These are phyloP conservation scores for Macadamia tetraphylla DNA, from an alignment of 164 flowering plant genomes.

Conservation along the genomic window DNA sequence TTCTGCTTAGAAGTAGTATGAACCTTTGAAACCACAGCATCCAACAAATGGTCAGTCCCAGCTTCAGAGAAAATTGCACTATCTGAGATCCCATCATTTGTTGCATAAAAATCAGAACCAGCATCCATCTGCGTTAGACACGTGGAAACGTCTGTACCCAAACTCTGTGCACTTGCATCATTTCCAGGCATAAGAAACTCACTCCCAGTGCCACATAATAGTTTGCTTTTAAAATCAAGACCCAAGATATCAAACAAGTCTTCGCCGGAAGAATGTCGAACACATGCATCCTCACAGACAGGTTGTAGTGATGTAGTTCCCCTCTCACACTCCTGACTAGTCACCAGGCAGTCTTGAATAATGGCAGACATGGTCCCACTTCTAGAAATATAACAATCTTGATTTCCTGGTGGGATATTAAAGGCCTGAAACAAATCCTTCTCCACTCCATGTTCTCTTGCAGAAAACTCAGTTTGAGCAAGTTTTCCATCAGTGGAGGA, in stretches of 20 bases:
- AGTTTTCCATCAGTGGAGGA: conserved; percentile 10
- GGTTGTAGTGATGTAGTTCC: conserved; percentile 11
- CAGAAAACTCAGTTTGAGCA: conserved; percentile 9
- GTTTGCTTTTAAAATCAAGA: conserved; percentile 41
- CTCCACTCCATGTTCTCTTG: conserved; percentile 18
- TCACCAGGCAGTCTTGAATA: conserved; percentile 14
- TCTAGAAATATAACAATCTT: conserved; percentile 13
- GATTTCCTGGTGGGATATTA: conserved; percentile 14
- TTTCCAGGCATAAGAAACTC: conserved; percentile 11
- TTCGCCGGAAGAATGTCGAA: conserved; percentile 37
- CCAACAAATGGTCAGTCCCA: conserved; percentile 61
- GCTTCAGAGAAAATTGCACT: conserved; percentile 37
- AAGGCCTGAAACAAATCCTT: conserved; percentile 31
- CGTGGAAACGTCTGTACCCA: conserved; percentile 22
- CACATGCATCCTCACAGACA: conserved; percentile 17
- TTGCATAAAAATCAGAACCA: conserved; percentile 19
- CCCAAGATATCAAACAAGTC: conserved; percentile 77
- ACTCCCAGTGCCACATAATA: conserved; percentile 27
- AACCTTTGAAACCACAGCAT: conserved; percentile 77
- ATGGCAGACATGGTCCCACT: conserved; percentile 15
- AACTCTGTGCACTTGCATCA: conserved; percentile 7
- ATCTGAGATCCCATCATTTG: conserved; percentile 37
- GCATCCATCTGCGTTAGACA: conserved; percentile 17
- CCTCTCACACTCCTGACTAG: conserved; percentile 10
- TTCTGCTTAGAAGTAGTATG: conserved; percentile 38